phyloP scores from a whole-genome alignment of 139 green algal species.

The Nannochloris sp. region DNA sequence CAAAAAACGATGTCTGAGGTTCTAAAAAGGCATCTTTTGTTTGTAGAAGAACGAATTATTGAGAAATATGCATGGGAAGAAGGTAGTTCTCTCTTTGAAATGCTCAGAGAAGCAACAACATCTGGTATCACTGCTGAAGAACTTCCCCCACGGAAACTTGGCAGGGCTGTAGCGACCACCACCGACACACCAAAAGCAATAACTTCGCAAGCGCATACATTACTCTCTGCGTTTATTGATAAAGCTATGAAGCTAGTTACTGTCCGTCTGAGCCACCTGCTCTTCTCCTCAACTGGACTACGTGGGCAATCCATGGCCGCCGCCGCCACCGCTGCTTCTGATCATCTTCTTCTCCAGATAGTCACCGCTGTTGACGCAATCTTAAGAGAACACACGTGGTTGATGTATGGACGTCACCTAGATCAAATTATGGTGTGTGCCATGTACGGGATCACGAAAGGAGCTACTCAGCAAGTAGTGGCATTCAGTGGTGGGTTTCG shows the following conservation, averaged over 20 bases:
- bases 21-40: conserved; percentile 63
- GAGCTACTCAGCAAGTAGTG: no score
- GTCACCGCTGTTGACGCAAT: conserved; percentile 54
- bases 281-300: not conserved
- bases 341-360: conserved; percentile 36
- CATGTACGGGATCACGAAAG: conserved; percentile 85
- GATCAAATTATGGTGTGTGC: conserved; percentile 82
- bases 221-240: conserved; percentile 1
- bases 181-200: conserved; percentile 17
- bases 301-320: not conserved
- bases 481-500: no score
- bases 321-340: not conserved
- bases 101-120: conserved; percentile 20
- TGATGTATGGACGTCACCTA: conserved; percentile 85
- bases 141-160: no score
- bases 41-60: conserved; percentile 64
- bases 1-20: conserved; percentile 22
- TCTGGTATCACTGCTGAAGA: not conserved
- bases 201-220: not conserved
- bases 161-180: no score
- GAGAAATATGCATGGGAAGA: conserved; percentile 62
- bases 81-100: conserved; percentile 52
- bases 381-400: conserved; percentile 62
- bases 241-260: not conserved
- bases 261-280: not conserved